Evolutionary conservation across 1,284 basidiomycete species (phyloP), one percentile per base, ranked within the genome.

Genomic region (Ceratobasidium sp.): DNA sequence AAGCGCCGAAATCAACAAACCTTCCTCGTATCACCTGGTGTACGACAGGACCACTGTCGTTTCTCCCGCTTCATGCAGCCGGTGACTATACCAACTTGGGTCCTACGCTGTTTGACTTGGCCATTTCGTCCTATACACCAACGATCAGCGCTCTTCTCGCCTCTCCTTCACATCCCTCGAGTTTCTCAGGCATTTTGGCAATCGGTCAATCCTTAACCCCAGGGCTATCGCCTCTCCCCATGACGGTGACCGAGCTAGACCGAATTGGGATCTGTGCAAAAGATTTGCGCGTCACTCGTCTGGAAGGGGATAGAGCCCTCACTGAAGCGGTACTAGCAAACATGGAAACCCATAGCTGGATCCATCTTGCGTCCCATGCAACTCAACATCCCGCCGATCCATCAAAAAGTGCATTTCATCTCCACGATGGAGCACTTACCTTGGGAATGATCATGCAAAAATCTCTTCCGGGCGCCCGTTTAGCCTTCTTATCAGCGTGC

Each of bases 401-500:
- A 1, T n/a, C 44, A n/a, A 13, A 18, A 12, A 67, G 64, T 15
- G 64, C 40, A 44, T 49, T 67, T 10, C 39, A 44, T 3, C 23
- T 67, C 20, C 64, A 67, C 23, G 64, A 67, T 6, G 51, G 64
- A 2, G 3, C 20, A 23, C 5, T 56, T 23, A 26, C 9, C 53
- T n/a, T 77, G 2, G 20, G 18, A 12, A 26, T 9, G 15, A 66
- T 77, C 28, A 53, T 40, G 2, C 28, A 26, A 6, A 67, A 18
- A 18, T n/a, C n/a, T 18, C 26, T 66, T 15, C 18, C 20, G 60
- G 10, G 67, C 28, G 69, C 46, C 7, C 23, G 28, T 51, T 23
- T 72, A 18, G 51, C 69, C 10, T 72, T 72, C 26, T 23, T 72
- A 20, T 72, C 69, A 10, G 53, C 69, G 3, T 72, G 69, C 39